Evolutionary conservation across 2,329 filamentous ascomycete genomes (phyloP).

Genomic region (Pseudocercospora crystallina): DNA sequence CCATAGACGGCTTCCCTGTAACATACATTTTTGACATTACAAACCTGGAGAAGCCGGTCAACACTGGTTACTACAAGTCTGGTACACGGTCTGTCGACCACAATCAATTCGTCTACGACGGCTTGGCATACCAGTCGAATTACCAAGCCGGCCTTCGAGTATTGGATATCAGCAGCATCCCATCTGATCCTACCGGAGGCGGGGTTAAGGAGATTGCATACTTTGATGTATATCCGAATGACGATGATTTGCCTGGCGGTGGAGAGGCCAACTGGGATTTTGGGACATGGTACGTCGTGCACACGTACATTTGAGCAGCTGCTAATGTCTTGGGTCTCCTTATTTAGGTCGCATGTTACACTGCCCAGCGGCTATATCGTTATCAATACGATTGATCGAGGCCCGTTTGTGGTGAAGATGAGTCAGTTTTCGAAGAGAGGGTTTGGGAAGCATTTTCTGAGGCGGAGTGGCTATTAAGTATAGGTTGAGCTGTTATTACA

Average conservation of each 20-base stretch:
- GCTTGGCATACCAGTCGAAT: conserved; percentile 40
- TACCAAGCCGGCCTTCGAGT: conserved; percentile 41
- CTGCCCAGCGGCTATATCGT: conserved; percentile 53
- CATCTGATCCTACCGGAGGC: conserved; percentile 47
- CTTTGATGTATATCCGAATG: conserved; percentile 54
- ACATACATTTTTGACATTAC: conserved; percentile 55
- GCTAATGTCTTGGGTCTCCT: too few species aligned
- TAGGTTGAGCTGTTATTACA: too few species aligned
- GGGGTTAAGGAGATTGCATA: conserved; percentile 49
- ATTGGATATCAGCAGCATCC: conserved; percentile 39
- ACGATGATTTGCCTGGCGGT: conserved; percentile 43
- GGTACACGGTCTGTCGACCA: conserved; percentile 40
- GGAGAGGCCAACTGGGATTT: conserved; percentile 34
- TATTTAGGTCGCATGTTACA: too few species aligned
- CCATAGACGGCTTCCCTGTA: conserved; percentile 17
- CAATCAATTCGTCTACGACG: conserved; percentile 44
- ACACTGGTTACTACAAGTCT: conserved; percentile 42
- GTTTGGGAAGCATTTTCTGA: conserved; percentile 16
- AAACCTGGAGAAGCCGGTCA: conserved; percentile 44
- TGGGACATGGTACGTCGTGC: conserved; percentile 53
- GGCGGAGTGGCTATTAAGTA: too few species aligned
- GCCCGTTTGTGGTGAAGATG: conserved; percentile 50
- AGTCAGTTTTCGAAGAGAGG: conserved; percentile 13
- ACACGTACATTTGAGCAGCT: too few species aligned
- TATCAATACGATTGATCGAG: conserved; percentile 55